A percentile compares a stretch with the other conserved stretches of the same genome.
phyloP scores from a whole-genome alignment of 1,284 basidiomycete genomes.

The Cystobasidium pallidum region DNA sequence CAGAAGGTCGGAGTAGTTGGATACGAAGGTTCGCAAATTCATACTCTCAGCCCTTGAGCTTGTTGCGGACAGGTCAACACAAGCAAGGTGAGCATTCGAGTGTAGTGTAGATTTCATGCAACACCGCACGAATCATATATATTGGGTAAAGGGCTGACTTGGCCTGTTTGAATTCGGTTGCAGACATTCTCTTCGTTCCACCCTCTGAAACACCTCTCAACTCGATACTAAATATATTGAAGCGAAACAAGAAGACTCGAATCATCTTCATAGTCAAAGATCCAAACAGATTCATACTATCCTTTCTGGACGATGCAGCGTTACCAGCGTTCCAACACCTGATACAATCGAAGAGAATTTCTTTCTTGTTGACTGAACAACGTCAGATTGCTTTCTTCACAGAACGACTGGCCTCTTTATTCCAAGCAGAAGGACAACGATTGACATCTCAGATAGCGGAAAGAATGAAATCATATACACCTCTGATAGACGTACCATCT shows the following conservation, averaged over 20 bases:
- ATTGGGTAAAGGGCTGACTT: background rate
- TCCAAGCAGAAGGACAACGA: background rate
- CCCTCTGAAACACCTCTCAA: background rate
- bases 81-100: background rate
- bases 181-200: slow-evolving; percentile 5
- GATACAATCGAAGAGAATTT: background rate
- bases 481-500: background rate
- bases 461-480: background rate
- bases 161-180: background rate
- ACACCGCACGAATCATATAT: background rate
- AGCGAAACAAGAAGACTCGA: background rate
- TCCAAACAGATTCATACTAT: background rate
- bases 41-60: slow-evolving; percentile 8
- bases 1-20: background rate
- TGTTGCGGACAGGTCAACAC: slow-evolving; percentile 8
- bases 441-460: background rate
- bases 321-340: background rate
- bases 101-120: background rate
- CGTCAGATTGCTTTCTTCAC: background rate
- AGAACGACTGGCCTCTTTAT: background rate
- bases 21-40: background rate
- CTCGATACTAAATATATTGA: background rate
- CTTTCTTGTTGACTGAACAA: background rate
- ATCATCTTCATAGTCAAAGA: slow-evolving; percentile 9
- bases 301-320: background rate